phyloP scores from a whole-genome alignment of 2,329 filamentous ascomycete genomes.

The Nemania serpens region DNA sequence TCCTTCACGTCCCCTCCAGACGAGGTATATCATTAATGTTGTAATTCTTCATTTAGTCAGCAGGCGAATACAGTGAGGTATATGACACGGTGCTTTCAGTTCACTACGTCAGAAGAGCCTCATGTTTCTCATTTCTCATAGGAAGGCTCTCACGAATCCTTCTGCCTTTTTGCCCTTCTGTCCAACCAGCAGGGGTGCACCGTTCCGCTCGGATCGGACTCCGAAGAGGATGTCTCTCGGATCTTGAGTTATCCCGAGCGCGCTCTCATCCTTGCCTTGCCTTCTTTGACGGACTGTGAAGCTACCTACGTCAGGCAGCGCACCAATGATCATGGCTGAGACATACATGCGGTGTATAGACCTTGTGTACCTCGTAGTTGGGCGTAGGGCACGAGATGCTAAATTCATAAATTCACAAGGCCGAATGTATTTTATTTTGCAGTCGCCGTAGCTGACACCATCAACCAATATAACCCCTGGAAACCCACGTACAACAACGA shows the following conservation, averaged over 20 bases:
- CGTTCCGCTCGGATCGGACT: constrained; percentile 20
- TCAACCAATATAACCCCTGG: not conserved
- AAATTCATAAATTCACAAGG: not conserved
- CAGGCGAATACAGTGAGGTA: not conserved
- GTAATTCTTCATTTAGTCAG: not conserved
- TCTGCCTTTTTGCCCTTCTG: not conserved
- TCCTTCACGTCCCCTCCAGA: too few relatives aligned
- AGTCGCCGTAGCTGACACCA: not conserved
- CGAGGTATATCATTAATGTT: too few relatives aligned
- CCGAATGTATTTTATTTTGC: not conserved
- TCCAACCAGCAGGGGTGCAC: constrained; percentile 16
- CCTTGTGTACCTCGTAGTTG: not conserved
- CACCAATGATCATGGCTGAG: not conserved
- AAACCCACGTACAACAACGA: not conserved
- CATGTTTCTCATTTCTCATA: constrained; percentile 6
- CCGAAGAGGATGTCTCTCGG: constrained; percentile 7
- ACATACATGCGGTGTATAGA: not conserved
- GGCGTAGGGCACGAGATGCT: not conserved
- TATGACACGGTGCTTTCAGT: not conserved
- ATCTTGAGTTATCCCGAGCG: not conserved
- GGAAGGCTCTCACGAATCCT: not conserved
- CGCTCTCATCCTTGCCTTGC: not conserved
- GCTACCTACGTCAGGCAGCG: not conserved
- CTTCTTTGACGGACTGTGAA: not conserved
- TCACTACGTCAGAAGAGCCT: constrained; percentile 3